Evolutionary conservation across 2,329 filamentous ascomycete species (phyloP).

Genomic region (Nectriaceae sp.): DNA sequence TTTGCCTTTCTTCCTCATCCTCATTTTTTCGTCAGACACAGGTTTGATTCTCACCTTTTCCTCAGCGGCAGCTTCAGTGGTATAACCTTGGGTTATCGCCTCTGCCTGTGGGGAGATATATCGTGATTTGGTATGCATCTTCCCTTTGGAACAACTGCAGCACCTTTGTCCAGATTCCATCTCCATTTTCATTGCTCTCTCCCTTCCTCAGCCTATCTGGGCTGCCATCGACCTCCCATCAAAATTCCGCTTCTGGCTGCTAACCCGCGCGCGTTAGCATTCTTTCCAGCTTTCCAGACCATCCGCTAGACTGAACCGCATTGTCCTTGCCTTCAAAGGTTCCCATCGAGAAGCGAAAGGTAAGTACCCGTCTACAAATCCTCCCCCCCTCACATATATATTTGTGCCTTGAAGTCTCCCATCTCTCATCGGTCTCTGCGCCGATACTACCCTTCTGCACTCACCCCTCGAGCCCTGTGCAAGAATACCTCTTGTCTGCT

Average conservation of each 20-base stretch:
- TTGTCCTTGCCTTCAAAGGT: too few species aligned
- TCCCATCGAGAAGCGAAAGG: too few species aligned
- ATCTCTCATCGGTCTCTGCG: too few species aligned
- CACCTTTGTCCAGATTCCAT: neutral
- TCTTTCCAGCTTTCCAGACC: too few species aligned
- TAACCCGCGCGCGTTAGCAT: too few species aligned
- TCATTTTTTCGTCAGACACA: neutral
- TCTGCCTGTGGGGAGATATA: constrained; percentile 4
- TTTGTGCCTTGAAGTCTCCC: too few species aligned
- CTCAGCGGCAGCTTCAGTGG: constrained; percentile 8
- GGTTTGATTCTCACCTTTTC: constrained; percentile 1
- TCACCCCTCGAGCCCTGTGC: neutral
- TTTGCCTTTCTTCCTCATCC: constrained; percentile 8
- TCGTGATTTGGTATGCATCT: constrained; percentile 6
- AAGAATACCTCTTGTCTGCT: too few species aligned
- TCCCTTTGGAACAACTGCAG: neutral
- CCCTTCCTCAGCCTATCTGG: too few species aligned
- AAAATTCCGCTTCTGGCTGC: too few species aligned
- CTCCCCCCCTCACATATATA: neutral
- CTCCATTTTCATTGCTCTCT: neutral
- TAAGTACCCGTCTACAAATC: neutral
- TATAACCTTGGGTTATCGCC: constrained; percentile 17
- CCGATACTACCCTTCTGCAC: neutral
- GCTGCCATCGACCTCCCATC: too few species aligned
- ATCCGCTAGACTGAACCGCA: too few species aligned